These are phyloP conservation scores for Globisporangium sylvaticum DNA, from an alignment of 352 stramenopile genomes.

Conservation along the genomic window DNA sequence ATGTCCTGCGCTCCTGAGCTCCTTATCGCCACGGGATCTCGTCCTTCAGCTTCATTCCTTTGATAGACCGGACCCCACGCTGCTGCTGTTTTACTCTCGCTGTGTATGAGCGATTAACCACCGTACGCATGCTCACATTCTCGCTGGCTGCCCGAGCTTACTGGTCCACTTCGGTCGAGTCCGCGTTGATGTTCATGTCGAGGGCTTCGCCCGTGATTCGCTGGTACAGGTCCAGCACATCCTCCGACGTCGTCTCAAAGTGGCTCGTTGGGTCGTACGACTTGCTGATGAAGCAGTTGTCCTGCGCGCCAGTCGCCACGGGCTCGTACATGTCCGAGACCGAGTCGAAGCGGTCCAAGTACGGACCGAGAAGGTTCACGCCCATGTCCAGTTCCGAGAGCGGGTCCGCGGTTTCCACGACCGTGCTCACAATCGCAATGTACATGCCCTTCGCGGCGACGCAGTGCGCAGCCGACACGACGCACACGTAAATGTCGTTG, in stretches of 20 bases:
- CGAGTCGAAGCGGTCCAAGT: constrained; percentile 96
- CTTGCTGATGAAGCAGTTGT: constrained; percentile 98
- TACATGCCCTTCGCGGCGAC: constrained; percentile 96
- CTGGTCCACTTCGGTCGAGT: constrained; percentile 93
- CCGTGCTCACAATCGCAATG: constrained; percentile 98
- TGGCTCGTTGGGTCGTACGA: constrained; percentile 93
- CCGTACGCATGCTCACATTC: neutral
- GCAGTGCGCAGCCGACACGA: constrained; percentile 93
- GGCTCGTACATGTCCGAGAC: constrained; percentile 95
- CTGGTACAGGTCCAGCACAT: constrained; percentile 97
- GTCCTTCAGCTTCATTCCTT: neutral
- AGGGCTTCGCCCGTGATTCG: constrained; percentile 96
- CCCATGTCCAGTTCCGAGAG: constrained; percentile 93
- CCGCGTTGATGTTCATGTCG: constrained; percentile 97
- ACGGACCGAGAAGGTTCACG: constrained; percentile 94
- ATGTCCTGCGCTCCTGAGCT: neutral
- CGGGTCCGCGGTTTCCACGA: constrained; percentile 95
- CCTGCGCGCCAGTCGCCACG: constrained; percentile 80
- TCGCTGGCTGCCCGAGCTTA: constrained; percentile 27
- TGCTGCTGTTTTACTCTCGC: neutral
- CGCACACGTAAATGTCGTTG: constrained; percentile 99
- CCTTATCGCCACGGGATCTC: neutral
- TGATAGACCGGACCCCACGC: neutral
- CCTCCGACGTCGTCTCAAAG: constrained; percentile 97
- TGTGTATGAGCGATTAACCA: neutral